These are phyloP conservation scores for Ophiostoma sp. DNA, from an alignment of 2,329 filamentous ascomycete genomes.

Conservation along the genomic window DNA sequence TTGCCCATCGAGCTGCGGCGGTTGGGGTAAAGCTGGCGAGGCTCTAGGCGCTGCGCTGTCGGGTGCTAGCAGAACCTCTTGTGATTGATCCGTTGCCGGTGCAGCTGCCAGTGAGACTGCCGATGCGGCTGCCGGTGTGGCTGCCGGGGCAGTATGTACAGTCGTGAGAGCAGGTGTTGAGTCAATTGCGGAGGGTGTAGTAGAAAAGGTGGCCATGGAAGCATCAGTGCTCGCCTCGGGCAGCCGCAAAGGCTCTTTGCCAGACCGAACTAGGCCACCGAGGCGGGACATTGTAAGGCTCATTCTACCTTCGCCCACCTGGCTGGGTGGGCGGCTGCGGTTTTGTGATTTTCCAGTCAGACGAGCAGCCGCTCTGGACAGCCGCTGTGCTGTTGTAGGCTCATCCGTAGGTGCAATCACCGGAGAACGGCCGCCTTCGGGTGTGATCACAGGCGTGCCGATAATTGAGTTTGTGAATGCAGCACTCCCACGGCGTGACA, in stretches of 20 bases:
- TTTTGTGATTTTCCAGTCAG: slow-evolving; percentile 40
- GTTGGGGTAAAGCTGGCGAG: neutral
- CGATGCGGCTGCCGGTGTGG: neutral
- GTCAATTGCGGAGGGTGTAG: neutral
- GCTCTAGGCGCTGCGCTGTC: neutral
- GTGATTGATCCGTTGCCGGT: neutral
- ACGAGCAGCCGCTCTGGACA: slow-evolving; percentile 53
- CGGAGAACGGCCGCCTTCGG: slow-evolving; percentile 29
- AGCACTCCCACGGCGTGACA: slow-evolving; percentile 48
- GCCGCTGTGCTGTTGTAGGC: slow-evolving; percentile 43
- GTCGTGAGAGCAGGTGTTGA: neutral
- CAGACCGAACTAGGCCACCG: slow-evolving; percentile 46
- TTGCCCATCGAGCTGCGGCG: slow-evolving; percentile 14
- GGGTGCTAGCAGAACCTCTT: slow-evolving; percentile 3
- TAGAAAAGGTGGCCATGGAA: slow-evolving; percentile 26
- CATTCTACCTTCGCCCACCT: slow-evolving; percentile 53
- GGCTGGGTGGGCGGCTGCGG: slow-evolving; percentile 53
- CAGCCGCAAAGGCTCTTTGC: slow-evolving; percentile 44
- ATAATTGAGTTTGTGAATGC: slow-evolving; percentile 42
- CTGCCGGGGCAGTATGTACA: slow-evolving; percentile 7
- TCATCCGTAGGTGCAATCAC: slow-evolving; percentile 44
- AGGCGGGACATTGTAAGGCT: slow-evolving; percentile 54
- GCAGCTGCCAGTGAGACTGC: neutral
- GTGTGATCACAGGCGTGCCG: slow-evolving; percentile 37
- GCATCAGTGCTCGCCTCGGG: slow-evolving; percentile 24